Base-by-base conservation (phyloP, 225 moss, liverwort and hornwort species). In the Ulota crispa region DNA sequence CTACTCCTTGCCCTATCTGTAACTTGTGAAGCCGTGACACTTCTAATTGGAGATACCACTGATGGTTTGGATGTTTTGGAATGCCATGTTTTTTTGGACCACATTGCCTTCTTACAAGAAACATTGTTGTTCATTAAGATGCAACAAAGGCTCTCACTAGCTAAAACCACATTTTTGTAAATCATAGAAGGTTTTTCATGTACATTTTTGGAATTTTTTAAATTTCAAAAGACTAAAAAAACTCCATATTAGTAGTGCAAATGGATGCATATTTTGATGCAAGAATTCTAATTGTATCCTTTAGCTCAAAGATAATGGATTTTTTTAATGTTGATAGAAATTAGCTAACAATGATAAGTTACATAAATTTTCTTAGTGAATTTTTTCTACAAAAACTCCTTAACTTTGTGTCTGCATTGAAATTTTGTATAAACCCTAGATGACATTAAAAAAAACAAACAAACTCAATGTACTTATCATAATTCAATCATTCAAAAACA, bases 81-180 rank as follows among this genome's bases (percentile, higher is more conserved):
- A 9, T 63, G 39, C 53, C 30, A 71, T 21, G n/a, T 19, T 64
- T 55, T 78, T 41, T 62, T 77, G 18, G 63, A 55, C 71, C 42
- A 78, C 8, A 37, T 50, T 56, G 65, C 9, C 32, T 78, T 78
- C 1, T 11, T 14, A 41, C 64, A 32, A 65, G 43, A 72, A 56
- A 65, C 42, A 54, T 55, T 56, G 57, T 2, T 43, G 32, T 36
- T 78, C 78, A 83, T 73, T 56, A 66, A 78, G 45, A 36, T 78
- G 57, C 56, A 21, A 19, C 56, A 56, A 16, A 78, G 31, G 43
- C 43, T 37, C 52, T 82, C 62, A 77, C 60, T 70, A 26, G 55
- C 83, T 8, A n/a, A n/a, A 45, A 43, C 32, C 62, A 53, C 70
- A 77, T 54, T 23, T 54, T 43, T 53, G 18, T 71, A 39, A 39